Conservation (phyloP, 768 basidiomycete genomes). For the Krasilnikovozyma curviuscula region DNA sequence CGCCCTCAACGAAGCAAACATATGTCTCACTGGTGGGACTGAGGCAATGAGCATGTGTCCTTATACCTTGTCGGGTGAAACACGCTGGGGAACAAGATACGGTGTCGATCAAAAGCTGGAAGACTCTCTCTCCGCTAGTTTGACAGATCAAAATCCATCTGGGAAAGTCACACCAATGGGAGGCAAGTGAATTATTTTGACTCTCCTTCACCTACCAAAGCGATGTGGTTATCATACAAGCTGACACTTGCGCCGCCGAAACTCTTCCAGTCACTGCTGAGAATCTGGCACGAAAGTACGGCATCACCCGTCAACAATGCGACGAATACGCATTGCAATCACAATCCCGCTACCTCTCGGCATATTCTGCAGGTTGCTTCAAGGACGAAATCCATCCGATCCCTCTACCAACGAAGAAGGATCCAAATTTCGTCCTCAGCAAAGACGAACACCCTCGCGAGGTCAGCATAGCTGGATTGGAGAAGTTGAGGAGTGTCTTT, state of each 20-base stretch:
- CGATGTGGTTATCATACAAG: no score
- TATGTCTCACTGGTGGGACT: constrained; percentile 26
- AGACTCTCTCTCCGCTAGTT: constrained; percentile 27
- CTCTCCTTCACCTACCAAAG: neutral
- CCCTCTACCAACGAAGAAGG: constrained; percentile 6
- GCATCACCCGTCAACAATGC: constrained; percentile 27
- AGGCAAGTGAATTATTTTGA: neutral
- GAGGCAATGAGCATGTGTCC: constrained; percentile 26
- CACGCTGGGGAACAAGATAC: constrained; percentile 27
- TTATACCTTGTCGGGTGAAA: constrained; percentile 22
- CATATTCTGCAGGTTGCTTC: constrained; percentile 21
- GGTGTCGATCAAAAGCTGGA: constrained; percentile 29
- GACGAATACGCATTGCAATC: constrained; percentile 27
- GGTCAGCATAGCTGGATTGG: constrained; percentile 23
- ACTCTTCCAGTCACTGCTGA: constrained; percentile 24
- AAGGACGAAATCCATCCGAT: constrained; percentile 14
- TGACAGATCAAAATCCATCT: constrained; percentile 27
- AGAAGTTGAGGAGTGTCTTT: constrained; percentile 25
- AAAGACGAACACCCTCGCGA: constrained; percentile 23
- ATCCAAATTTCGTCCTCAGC: neutral
- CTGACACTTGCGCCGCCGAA: neutral
- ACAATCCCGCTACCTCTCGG: constrained; percentile 23
- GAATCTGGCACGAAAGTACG: constrained; percentile 29
- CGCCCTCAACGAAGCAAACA: constrained; percentile 25
- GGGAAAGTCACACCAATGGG: constrained; percentile 1